Evolutionary conservation across 2,329 filamentous ascomycete genomes (phyloP), one percentile per base, ranked within the genome.

Genomic region (Aureobasidium lini): DNA sequence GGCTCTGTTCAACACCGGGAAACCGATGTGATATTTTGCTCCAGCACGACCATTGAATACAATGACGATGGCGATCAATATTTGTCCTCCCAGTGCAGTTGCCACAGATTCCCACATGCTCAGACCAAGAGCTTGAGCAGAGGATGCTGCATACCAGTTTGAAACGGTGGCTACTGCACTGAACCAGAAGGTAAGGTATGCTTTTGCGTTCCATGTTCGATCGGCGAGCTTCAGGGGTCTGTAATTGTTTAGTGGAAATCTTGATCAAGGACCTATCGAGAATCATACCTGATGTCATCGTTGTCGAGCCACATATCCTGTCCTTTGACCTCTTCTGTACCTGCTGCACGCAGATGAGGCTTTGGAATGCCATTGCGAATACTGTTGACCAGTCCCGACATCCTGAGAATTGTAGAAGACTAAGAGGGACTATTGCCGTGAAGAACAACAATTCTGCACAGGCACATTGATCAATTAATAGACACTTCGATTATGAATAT

Each of bases 71-170:
- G 72, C 72, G 57, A 75, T 72, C 9, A 79, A 66, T 28, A 71
- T 67, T 37, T 77, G 73, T 7, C 77, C 76, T 4, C 70, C 74
- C 18, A 74, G 66, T 3, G 68, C 64, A 64, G 72, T 75, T 3
- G 64, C 72, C 1, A 78, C n/a, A 62, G 3, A 71, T 63, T 78
- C 76, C 76, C 76, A 79, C 69, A 78, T 75, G 52, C 70, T 75
- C 31, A 79, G 66, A 9, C 76, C 76, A n/a, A 46, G 10, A 32
- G 53, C 53, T 46, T 44, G 42, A 16, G 53, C 53, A 10, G 53
- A 43, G 4, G 53, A 57, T 36, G 42, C 53, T 6, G 34, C 53
- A 29, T 57, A 57, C 39, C 39, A 57, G 29, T 43, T 57, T 9
- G 53, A 43, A 15, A 46, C 39, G 3, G 53, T 57, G 31, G 53